Evolutionary conservation across 441 rosid genomes (phyloP), one percentile per base, ranked within the genome.

Genomic region (Arabidopsis hybrid): DNA sequence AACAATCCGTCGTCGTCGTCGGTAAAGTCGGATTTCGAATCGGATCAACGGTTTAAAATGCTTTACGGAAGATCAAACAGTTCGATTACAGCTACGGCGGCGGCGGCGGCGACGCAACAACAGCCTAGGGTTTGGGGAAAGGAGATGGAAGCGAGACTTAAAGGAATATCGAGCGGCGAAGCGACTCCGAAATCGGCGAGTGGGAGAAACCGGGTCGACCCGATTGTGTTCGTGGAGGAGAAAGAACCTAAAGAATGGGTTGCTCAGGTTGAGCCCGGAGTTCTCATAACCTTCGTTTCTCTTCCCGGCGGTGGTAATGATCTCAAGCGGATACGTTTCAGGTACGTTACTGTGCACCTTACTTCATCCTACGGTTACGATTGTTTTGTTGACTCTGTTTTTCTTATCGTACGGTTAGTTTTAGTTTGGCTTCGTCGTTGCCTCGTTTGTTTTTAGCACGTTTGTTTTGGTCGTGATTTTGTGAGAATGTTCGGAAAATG

Each of bases 181-280:
- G 97, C 92, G 62, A 95, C 97, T 21, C 99, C 97, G 34, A 89
- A 83, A 65, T 90, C 94, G 38, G 76, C 78, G 72, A 89, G 95
- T 56, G 94, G 97, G 32, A 90, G 96, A 21, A 77, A 72, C 76
- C 87, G 97, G 56, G 85, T 81, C 51, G 95, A 89, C 66, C 91
- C 92, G 79, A 77, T 89, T 53, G 89, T 89, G 42, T 87, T 91
- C 46, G 89, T 90, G 43, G 93, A 85, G 79, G 99, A 95, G 87
- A 89, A 69, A 67, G 96, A 92, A 72, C 97, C 99, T 0, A 94
- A 89, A 71, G 97, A 95, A 76, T 95, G 97, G 97, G 91, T 95
- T 8, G 97, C 99, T 62, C 99, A 94, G 81, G 96, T 95, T 67
- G 97, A 92, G 86, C 95, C 96, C 36, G 96, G 96, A 0, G 96